Base-by-base conservation (phyloP, 164 flowering plant species). In the Dillenia turbinata region DNA sequence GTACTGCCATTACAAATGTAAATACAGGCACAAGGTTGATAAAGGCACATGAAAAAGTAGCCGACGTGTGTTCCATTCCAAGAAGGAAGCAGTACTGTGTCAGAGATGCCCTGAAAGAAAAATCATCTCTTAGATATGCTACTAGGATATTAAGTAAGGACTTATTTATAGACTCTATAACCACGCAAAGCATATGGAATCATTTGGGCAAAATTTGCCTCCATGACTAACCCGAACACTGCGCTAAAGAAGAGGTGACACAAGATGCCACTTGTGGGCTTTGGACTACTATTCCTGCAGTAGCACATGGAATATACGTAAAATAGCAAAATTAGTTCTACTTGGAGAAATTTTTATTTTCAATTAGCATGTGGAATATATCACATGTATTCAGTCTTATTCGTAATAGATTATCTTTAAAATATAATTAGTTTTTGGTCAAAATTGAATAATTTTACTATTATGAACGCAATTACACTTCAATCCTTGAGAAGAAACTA, bases 41-140 rank as follows among this genome's bases (percentile, higher is more conserved):
- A 70, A 93, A 93, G 52, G 98, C 98, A 44, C 90, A 80, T 0
- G 87, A 46, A 54, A 82, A 84, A 1, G 98, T 87, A 16, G 92
- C 85, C 47, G 98, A 84, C 17, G 98, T 90, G 63, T 80, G 73
- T 54, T 85, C 76, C 14, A 90, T 72, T 45, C 98, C 98, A 26
- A 85, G 67, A 43, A 93, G 83, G 75, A 84, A 84, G 64, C 83
- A 61, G 69, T 78, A 85, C 64, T 83, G 93, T 0, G 94, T 82
- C 15, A 81, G 57, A 1, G 98, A 77, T 47, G 82, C 78, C 84
- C 98, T 92, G 65, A 47, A 78, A 59, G 50, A 62, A 54, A 60
- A 5, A 15, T 3, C 44, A 13, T n/a, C 2, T 16, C 19, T 47
- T 33, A 9, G 9, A 60, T 52, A 19, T 16, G 40, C 40, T 5